These are phyloP conservation scores for Kazachstania martiniae DNA, from an alignment of 805 yeast species.

Conservation along the genomic window DNA sequence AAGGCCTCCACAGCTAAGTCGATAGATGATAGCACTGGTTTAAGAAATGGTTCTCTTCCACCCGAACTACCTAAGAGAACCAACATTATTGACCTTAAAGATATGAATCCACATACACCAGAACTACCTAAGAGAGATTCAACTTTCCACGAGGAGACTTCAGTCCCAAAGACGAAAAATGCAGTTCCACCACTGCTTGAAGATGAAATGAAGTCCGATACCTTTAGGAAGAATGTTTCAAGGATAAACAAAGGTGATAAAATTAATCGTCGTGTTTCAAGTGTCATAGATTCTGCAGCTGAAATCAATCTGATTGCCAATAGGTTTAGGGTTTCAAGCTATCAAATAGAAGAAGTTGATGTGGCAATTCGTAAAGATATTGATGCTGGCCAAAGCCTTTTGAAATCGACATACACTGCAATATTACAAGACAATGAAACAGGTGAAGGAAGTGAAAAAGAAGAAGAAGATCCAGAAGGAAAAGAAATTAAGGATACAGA, in stretches of 20 bases:
- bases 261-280: conserved; percentile 7
- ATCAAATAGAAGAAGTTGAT: conserved; percentile 40
- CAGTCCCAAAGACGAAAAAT: too few relatives aligned
- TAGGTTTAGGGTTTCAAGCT: conserved; percentile 46
- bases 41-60: too few relatives aligned
- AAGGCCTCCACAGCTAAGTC: too few relatives aligned
- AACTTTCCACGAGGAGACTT: too few relatives aligned
- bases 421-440: conserved; percentile 10
- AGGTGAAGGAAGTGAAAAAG: conserved; percentile 3
- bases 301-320: conserved; percentile 51
- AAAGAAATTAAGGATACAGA: conserved; percentile 37
- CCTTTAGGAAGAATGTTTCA: conserved; percentile 17
- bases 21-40: too few relatives aligned
- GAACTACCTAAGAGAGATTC: too few relatives aligned
- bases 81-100: too few relatives aligned
- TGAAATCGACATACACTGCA: conserved; percentile 27
- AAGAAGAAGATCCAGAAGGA: conserved; percentile 24
- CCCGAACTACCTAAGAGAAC: too few relatives aligned
- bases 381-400: conserved; percentile 34
- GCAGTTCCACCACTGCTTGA: conserved; percentile 25
- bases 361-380: conserved; percentile 42
- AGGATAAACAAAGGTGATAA: conserved; percentile 5
- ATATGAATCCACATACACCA: too few relatives aligned
- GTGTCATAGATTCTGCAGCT: conserved; percentile 21
- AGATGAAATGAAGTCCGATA: conserved; percentile 21